Evolutionary conservation across 306 rosid species (phyloP), one percentile per base, ranked within the genome.

Genomic region (Dryas drummondii): DNA sequence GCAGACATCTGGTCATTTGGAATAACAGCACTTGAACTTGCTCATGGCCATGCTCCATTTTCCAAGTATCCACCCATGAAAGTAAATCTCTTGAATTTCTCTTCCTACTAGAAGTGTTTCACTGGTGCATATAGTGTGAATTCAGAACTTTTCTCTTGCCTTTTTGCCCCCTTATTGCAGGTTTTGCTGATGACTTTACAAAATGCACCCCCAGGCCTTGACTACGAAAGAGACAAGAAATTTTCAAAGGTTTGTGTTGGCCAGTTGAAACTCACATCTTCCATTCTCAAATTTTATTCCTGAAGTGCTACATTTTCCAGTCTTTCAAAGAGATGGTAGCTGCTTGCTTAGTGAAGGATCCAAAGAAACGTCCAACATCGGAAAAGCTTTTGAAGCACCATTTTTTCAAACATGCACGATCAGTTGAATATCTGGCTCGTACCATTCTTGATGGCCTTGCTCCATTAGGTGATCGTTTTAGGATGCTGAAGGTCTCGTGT

Each of bases 1-100:
- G 98, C 96, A 70, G 98, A 94, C 82, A 90, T 91, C 64, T 94
- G 98, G 98, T 94, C 98, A 74, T 86, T 94, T 82, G 98, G 98
- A 78, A 94, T 94, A 88, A 94, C 98, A 59, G 98, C 98, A 61
- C 98, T 94, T 63, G 98, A 94, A 82, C 98, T 94, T 81, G 98
- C 98, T 70, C 98, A 94, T 80, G 98, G 98, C 41, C 98, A 94
- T 81, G 97, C 98, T 73, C 98, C 98, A 48, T 94, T 91, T 91
- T 94, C 98, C 66, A 94, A 91, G 84, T 90, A 94, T 83, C 98
- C 98, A 45, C 97, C 98, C 1, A 91, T 90, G 97, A 94, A 94
- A 84, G 98, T 94, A 94, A 88, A 75, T 77, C 78, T 74, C 77
- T 73, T 66, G 49, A 76, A 76, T 65, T 81, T 42, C 10, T 52